Conservation (phyloP, 805 yeast genomes). For the Candida parachauliodes region DNA sequence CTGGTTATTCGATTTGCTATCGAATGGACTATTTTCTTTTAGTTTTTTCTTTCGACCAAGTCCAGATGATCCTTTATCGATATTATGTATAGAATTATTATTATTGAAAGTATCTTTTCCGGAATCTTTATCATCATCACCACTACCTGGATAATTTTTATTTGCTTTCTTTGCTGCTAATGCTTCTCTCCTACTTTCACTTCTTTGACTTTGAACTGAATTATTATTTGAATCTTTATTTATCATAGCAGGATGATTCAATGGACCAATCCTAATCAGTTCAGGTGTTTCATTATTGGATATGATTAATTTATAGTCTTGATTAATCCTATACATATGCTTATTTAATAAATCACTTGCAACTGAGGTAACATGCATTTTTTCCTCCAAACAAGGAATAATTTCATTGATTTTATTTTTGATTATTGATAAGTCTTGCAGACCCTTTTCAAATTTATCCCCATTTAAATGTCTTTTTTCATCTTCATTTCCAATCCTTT, state of each 20-base stretch:
- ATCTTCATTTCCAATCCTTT: too few species aligned
- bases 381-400: conserved; percentile 91
- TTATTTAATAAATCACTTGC: conserved; percentile 75
- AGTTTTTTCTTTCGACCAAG: conserved; percentile 12
- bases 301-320: conserved; percentile 72
- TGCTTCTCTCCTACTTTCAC: conserved; percentile 89
- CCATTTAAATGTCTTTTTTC: too few species aligned
- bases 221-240: conserved; percentile 42
- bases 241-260: conserved; percentile 89
- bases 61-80: not conserved
- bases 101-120: not conserved
- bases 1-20: conserved; percentile 1
- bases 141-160: conserved; percentile 27
- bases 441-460: too few species aligned
- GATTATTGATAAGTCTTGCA: conserved; percentile 32
- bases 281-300: conserved; percentile 80
- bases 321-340: conserved; percentile 69
- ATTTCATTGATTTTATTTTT: conserved; percentile 56
- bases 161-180: conserved; percentile 81
- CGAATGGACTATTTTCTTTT: conserved; percentile 15
- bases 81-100: too few species aligned
- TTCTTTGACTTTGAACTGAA: conserved; percentile 70
- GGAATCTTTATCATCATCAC: conserved; percentile 14
- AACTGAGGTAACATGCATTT: conserved; percentile 93
- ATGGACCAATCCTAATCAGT: conserved; percentile 68